Percentiles rank a stretch among this genome's conserved stretches.
phyloP scores from a whole-genome alignment of 202 grass and related monocot genomes.

The Elaeis oleifera region DNA sequence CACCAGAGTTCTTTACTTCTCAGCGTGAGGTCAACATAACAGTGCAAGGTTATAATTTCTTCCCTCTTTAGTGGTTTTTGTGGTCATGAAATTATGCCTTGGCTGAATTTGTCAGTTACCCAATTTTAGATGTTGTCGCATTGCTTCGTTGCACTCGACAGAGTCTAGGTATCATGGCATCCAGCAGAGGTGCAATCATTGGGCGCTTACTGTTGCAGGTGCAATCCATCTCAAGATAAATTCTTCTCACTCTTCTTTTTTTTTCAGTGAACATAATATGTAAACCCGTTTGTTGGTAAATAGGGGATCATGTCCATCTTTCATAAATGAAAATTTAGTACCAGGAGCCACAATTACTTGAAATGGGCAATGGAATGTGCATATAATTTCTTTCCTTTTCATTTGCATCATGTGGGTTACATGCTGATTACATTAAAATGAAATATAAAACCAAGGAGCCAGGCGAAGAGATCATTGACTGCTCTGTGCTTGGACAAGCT shows the following conservation, averaged over 20 bases:
- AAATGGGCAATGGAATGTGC: not conserved
- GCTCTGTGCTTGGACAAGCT: conserved; percentile 66
- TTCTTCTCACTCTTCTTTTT: conserved; percentile 12
- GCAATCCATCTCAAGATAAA: not conserved
- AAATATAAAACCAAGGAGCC: conserved; percentile 26
- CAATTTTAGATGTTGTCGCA: conserved; percentile 67
- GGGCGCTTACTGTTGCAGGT: conserved; percentile 68
- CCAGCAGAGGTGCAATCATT: conserved; percentile 71
- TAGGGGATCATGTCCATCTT: too few relatives aligned
- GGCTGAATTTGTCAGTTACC: not conserved
- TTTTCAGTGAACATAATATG: conserved; percentile 4
- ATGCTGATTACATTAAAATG: not conserved
- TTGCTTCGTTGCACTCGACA: conserved; percentile 80
- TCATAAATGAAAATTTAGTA: too few relatives aligned
- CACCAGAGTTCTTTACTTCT: conserved; percentile 68
- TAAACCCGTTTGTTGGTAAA: not conserved
- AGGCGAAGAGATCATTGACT: conserved; percentile 58
- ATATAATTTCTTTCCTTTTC: not conserved
- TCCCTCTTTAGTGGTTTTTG: not conserved
- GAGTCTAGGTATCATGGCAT: conserved; percentile 87
- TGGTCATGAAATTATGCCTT: too few relatives aligned
- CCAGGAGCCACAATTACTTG: too few relatives aligned
- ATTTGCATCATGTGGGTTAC: not conserved
- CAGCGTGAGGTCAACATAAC: conserved; percentile 52
- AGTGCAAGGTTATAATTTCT: conserved; percentile 44